Percentiles rank a stretch among this genome's conserved stretches.
Evolutionary conservation across 2,329 filamentous ascomycete genomes (phyloP).

Genomic region (Intubia oerlemansii): DNA sequence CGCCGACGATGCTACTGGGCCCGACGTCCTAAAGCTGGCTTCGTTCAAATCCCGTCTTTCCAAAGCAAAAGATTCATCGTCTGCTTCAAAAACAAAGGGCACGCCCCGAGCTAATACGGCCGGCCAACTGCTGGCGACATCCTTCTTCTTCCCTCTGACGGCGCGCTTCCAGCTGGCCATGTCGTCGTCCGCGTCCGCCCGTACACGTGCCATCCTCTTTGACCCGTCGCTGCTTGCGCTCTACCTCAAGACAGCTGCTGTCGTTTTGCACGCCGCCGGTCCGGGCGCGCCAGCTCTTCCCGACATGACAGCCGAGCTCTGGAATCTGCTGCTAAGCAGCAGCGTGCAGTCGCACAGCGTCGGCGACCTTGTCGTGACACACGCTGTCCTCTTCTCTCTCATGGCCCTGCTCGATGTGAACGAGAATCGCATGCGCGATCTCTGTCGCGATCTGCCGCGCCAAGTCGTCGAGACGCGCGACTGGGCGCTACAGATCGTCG

Average conservation of each 20-base stretch:
- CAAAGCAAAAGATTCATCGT: too few species aligned
- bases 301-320: constrained; percentile 66
- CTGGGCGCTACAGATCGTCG: constrained; percentile 66
- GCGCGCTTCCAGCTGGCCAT: constrained; percentile 54
- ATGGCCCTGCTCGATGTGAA: constrained; percentile 70
- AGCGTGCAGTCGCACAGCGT: constrained; percentile 37
- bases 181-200: constrained; percentile 15
- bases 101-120: constrained; percentile 44
- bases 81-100: too few species aligned
- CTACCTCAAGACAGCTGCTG: constrained; percentile 67
- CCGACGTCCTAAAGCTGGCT: constrained; percentile 68
- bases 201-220: constrained; percentile 38
- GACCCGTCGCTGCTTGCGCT: constrained; percentile 56
- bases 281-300: constrained; percentile 56
- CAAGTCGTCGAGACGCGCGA: constrained; percentile 65
- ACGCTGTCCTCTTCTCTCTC: constrained; percentile 58
- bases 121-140: constrained; percentile 49
- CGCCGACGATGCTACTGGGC: constrained; percentile 59
- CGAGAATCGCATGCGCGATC: constrained; percentile 41
- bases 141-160: constrained; percentile 74
- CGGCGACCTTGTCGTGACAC: constrained; percentile 39
- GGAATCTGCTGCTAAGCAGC: constrained; percentile 49
- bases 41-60: constrained; percentile 70
- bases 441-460: constrained; percentile 54
- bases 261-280: constrained; percentile 67